These are phyloP conservation scores for Candida wancherniae DNA, from an alignment of 805 yeast species.

Conservation along the genomic window DNA sequence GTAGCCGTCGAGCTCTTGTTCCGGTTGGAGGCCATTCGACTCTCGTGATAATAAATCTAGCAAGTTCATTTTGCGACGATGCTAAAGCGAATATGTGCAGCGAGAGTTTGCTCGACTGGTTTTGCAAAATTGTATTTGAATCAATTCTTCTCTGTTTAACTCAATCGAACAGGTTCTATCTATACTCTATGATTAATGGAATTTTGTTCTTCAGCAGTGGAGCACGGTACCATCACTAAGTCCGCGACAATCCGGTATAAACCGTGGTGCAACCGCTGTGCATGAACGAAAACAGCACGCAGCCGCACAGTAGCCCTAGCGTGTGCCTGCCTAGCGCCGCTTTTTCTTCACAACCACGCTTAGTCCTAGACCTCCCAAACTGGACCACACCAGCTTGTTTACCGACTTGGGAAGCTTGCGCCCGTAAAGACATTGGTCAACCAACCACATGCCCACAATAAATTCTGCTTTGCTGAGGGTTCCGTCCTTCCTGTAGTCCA, in stretches of 20 bases:
- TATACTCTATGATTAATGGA: no score
- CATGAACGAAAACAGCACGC: no score
- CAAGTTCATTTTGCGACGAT: constrained; percentile 36
- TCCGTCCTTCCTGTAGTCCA: constrained; percentile 65
- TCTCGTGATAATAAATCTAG: constrained; percentile 37
- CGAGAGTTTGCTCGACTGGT: no score
- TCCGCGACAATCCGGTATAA: no score
- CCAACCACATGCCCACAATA: constrained; percentile 95
- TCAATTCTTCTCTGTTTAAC: no score
- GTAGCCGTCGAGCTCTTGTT: constrained; percentile 3
- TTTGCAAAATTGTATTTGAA: no score
- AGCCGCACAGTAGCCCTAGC: no score
- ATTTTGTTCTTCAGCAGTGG: no score
- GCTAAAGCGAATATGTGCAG: no score
- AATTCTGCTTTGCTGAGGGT: constrained; percentile 76
- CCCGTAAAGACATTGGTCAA: constrained; percentile 94
- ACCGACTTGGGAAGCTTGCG: constrained; percentile 75
- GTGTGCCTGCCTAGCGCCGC: constrained; percentile 15
- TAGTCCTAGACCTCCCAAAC: constrained; percentile 52
- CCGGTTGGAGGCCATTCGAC: constrained; percentile 7
- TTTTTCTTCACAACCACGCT: constrained; percentile 36
- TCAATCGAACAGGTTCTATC: no score
- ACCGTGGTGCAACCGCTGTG: no score
- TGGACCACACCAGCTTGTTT: constrained; percentile 71
- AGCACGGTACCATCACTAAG: no score